These are phyloP conservation scores for Podaxis sp. DNA, from an alignment of 768 basidiomycete genomes.

Conservation along the genomic window DNA sequence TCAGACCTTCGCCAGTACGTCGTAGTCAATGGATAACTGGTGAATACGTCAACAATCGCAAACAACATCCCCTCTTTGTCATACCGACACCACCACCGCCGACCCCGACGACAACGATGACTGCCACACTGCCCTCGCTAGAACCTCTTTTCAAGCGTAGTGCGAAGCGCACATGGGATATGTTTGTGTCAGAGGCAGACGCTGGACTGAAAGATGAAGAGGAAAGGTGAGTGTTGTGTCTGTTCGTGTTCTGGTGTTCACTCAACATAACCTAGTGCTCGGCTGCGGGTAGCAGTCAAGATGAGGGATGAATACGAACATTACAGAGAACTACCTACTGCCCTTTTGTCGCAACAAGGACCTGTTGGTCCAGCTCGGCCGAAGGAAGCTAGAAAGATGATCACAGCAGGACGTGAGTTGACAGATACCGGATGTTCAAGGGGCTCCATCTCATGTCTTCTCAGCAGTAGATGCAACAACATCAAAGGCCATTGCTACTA, in stretches of 20 bases:
- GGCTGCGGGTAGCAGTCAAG: constrained; percentile 77
- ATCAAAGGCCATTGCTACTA: constrained; percentile 69
- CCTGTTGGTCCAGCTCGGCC: constrained; percentile 76
- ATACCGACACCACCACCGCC: constrained; percentile 2
- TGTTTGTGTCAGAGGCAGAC: constrained; percentile 67
- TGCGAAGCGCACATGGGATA: constrained; percentile 70
- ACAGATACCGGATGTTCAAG: neutral
- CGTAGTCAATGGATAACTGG: constrained; percentile 11
- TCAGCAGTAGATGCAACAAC: constrained; percentile 48
- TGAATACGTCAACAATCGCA: constrained; percentile 10
- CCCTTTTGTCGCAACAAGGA: constrained; percentile 78
- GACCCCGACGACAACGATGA: constrained; percentile 28
- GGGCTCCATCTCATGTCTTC: neutral
- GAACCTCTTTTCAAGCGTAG: constrained; percentile 62
- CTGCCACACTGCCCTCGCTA: constrained; percentile 60
- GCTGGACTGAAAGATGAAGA: constrained; percentile 66
- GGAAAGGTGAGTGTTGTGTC: constrained; percentile 50
- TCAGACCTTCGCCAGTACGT: constrained; percentile 4
- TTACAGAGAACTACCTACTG: constrained; percentile 79
- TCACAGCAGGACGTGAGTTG: constrained; percentile 65
- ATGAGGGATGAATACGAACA: constrained; percentile 89
- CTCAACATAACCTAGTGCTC: constrained; percentile 44
- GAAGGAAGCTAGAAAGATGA: constrained; percentile 59
- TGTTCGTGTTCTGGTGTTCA: neutral
- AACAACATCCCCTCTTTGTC: constrained; percentile 13